Percentiles rank a stretch among this genome's conserved stretches.
Evolutionary conservation across 2,329 filamentous ascomycete genomes (phyloP).

Genomic region (Metarhizium album): DNA sequence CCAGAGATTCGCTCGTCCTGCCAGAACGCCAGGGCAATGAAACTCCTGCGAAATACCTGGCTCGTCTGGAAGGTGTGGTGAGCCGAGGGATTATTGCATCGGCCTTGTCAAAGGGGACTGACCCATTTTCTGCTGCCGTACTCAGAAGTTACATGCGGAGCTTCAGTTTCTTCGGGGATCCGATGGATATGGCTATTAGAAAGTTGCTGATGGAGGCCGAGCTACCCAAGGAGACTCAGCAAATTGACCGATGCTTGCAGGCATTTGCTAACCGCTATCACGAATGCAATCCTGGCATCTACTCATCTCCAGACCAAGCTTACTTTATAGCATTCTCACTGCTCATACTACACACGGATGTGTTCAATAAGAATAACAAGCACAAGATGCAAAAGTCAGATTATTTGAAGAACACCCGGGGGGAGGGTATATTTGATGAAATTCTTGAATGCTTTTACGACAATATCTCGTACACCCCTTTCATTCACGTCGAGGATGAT

Average conservation of each 20-base stretch:
- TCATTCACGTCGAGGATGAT: conserved; percentile 94
- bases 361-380: conserved; percentile 99
- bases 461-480: conserved; percentile 96
- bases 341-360: conserved; percentile 90
- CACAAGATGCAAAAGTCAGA: conserved; percentile 96
- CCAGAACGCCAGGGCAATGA: conserved; percentile 80
- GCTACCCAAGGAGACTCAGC: conserved; percentile 91
- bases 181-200: conserved; percentile 94
- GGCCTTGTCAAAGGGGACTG: conserved; percentile 73
- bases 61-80: conserved; percentile 69
- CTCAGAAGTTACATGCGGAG: conserved; percentile 90
- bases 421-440: conserved; percentile 87
- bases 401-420: conserved; percentile 89
- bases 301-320: conserved; percentile 82
- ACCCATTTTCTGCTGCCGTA: conserved; percentile 73
- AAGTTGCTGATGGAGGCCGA: conserved; percentile 96
- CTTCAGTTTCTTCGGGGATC: conserved; percentile 91
- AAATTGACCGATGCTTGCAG: conserved; percentile 89
- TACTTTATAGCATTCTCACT: conserved; percentile 97
- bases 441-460: conserved; percentile 95
- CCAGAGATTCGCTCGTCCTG: conserved; percentile 58
- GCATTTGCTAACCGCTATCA: conserved; percentile 95
- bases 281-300: conserved; percentile 96
- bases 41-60: conserved; percentile 79
- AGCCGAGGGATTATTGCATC: conserved; percentile 76